phyloP scores from a whole-genome alignment of 352 stramenopile species.

The Peronospora destructor region DNA sequence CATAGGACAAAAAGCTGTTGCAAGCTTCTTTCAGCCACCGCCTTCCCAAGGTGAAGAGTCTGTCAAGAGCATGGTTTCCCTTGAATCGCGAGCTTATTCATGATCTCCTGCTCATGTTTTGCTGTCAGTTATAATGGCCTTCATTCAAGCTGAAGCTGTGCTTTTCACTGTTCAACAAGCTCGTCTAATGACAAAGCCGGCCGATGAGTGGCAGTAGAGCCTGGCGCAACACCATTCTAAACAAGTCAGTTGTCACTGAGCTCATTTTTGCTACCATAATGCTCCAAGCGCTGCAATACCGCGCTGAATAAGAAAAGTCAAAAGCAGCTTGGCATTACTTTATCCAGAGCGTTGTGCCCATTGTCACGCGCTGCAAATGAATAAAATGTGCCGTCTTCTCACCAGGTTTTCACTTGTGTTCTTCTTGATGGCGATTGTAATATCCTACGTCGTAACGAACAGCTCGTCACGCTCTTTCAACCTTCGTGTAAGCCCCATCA shows the following conservation, averaged over 20 bases:
- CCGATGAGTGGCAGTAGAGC: slow-evolving; percentile 1
- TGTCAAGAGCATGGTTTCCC: slow-evolving; percentile 25
- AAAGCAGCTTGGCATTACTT: slow-evolving; percentile 48
- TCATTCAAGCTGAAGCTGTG: slow-evolving; percentile 55
- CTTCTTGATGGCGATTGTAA: slow-evolving; percentile 89
- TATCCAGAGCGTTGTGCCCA: slow-evolving; percentile 76
- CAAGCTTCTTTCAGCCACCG: slow-evolving; percentile 2
- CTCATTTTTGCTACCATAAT: slow-evolving; percentile 7
- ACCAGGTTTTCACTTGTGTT: slow-evolving; percentile 91
- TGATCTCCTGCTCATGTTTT: slow-evolving; percentile 2
- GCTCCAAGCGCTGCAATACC: slow-evolving; percentile 11
- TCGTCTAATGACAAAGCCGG: slow-evolving; percentile 50
- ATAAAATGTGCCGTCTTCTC: slow-evolving; percentile 92
- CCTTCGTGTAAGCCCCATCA: slow-evolving; percentile 95
- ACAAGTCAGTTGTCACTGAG: slow-evolving; percentile 9
- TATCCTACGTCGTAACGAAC: slow-evolving; percentile 92
- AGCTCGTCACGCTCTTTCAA: slow-evolving; percentile 94
- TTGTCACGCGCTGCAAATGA: slow-evolving; percentile 87
- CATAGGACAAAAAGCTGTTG: slow-evolving; percentile 17
- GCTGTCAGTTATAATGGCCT: not conserved
- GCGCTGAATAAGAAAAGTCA: slow-evolving; percentile 57
- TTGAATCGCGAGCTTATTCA: slow-evolving; percentile 13
- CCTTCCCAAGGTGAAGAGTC: slow-evolving; percentile 13
- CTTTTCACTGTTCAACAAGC: slow-evolving; percentile 60
- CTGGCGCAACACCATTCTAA: slow-evolving; percentile 1